Conservation (phyloP, 208 protist genomes). For the Vickermania ingenoplastis region DNA sequence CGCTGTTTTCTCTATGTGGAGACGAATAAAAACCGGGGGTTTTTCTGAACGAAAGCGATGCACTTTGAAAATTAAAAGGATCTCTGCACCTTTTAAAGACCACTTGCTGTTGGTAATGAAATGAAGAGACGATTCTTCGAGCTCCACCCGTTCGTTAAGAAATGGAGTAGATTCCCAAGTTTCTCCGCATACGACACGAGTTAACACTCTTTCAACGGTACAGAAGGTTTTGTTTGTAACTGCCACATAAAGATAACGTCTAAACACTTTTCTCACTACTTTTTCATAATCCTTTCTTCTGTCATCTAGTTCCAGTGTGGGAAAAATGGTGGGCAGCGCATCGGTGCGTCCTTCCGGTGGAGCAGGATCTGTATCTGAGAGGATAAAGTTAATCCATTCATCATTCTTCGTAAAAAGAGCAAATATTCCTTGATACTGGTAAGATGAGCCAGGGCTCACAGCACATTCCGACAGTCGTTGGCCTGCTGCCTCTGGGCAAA, state of each 20-base stretch:
- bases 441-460: no score
- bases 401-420: no score
- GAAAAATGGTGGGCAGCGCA: no score
- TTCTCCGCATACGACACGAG: neutral
- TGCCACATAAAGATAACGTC: neutral
- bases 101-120: constrained; percentile 54
- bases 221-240: neutral
- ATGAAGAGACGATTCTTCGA: constrained; percentile 42
- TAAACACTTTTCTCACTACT: no score
- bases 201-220: neutral
- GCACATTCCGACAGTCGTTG: no score
- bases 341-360: no score
- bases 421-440: no score
- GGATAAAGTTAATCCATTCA: no score
- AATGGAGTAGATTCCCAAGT: neutral
- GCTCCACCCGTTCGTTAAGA: constrained; percentile 14
- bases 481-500: no score
- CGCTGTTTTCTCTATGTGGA: constrained; percentile 63
- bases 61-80: constrained; percentile 54
- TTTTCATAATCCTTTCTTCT: no score
- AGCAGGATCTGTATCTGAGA: no score
- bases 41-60: constrained; percentile 23
- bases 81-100: constrained; percentile 64
- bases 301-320: no score
- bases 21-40: constrained; percentile 30